Evolutionary conservation across 2,329 filamentous ascomycete genomes (phyloP).

Genomic region (Endothia cerciana): DNA sequence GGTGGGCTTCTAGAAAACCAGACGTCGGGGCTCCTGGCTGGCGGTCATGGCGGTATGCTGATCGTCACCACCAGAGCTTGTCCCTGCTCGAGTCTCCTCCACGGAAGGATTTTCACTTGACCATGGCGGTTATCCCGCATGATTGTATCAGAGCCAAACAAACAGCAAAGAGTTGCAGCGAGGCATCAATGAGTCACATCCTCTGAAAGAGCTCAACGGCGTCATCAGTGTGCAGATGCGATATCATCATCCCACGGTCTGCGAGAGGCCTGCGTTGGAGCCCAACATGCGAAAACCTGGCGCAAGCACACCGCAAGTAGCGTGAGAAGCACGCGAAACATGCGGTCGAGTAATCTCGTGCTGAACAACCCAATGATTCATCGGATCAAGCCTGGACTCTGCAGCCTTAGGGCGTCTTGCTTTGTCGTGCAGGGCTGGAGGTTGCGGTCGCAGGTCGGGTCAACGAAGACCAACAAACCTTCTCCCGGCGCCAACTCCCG

Average conservation of each 20-base stretch:
- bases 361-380: background rate
- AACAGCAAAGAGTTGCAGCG: background rate
- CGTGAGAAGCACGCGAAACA: background rate
- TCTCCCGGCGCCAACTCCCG: background rate
- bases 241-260: background rate
- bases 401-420: background rate
- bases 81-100: slow-evolving; percentile 9
- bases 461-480: slow-evolving; percentile 4
- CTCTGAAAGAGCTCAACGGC: background rate
- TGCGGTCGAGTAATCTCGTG: background rate
- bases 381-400: background rate
- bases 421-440: background rate
- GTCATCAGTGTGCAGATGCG: background rate
- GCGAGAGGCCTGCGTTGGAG: slow-evolving; percentile 1
- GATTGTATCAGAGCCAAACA: background rate
- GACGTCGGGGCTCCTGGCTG: slow-evolving; percentile 11
- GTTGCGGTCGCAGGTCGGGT: background rate
- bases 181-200: slow-evolving; percentile 3
- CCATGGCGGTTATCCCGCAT: slow-evolving; percentile 3
- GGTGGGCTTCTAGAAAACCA: slow-evolving; percentile 21
- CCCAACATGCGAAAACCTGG: slow-evolving; percentile 2
- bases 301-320: slow-evolving; percentile 8
- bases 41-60: slow-evolving; percentile 21
- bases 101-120: background rate
- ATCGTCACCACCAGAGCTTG: slow-evolving; percentile 1